A percentile compares a stretch with the other conserved stretches of the same genome.
Conservation (phyloP, 2,329 filamentous ascomycete genomes). For the Macrophomina pseudophaseolina region DNA sequence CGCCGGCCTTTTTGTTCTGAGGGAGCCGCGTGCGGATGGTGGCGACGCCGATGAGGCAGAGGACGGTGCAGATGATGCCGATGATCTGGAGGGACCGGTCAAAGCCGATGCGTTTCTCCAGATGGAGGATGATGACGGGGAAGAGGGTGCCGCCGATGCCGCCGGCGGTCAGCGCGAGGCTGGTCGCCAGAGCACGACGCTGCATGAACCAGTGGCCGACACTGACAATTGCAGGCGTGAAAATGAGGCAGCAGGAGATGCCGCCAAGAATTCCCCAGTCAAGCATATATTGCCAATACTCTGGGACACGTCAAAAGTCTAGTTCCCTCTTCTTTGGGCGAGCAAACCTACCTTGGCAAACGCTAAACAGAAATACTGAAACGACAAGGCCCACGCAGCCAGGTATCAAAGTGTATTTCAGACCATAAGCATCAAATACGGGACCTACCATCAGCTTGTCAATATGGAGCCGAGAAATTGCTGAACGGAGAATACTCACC, state of each 20-base stretch:
- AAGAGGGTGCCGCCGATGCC: conserved; percentile 44
- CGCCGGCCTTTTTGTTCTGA: conserved; percentile 9
- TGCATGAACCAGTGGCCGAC: conserved; percentile 49
- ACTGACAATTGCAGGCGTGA: conserved; percentile 42
- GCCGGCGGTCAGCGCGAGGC: conserved; percentile 47
- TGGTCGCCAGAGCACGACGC: conserved; percentile 43
- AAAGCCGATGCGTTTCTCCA: conserved; percentile 43
- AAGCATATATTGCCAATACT: conserved; percentile 51
- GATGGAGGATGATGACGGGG: conserved; percentile 41
- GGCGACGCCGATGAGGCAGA: conserved; percentile 41
- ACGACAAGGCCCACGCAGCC: conserved; percentile 39
- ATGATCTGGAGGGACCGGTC: conserved; percentile 47
- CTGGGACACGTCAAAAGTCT: conserved; percentile 26
- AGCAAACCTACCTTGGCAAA: conserved; percentile 33
- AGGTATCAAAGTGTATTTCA: conserved; percentile 37
- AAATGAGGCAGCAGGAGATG: conserved; percentile 44
- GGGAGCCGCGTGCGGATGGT: conserved; percentile 39
- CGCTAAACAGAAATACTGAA: conserved; percentile 39
- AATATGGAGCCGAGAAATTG: not conserved
- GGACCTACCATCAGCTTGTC: conserved; percentile 34
- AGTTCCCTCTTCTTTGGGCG: not conserved
- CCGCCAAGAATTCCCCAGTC: conserved; percentile 48
- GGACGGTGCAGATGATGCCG: conserved; percentile 42
- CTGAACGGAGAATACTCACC: conserved; percentile 27
- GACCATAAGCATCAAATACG: conserved; percentile 46